Conservation (phyloP, 345 rosid species). For the Draba incana region DNA sequence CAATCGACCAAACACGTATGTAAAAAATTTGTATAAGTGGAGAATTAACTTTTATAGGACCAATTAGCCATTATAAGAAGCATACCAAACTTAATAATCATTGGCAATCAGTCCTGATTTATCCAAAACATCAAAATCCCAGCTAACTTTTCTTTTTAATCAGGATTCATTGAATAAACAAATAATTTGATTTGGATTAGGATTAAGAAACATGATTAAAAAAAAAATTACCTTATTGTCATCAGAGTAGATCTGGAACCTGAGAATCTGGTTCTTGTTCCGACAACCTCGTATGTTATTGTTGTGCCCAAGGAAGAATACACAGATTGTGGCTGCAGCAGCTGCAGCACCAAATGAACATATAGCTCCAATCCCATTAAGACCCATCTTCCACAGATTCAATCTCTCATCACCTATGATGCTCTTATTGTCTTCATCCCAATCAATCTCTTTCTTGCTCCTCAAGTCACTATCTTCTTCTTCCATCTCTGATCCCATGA, state of each 20-base stretch:
- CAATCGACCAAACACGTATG: background rate
- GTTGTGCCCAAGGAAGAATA: slow-evolving; percentile 65
- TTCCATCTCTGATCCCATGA: slow-evolving; percentile 27
- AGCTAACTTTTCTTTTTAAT: background rate
- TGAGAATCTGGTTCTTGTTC: slow-evolving; percentile 47
- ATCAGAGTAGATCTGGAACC: slow-evolving; percentile 75
- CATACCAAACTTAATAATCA: slow-evolving; percentile 10
- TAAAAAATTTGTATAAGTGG: background rate
- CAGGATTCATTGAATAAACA: background rate
- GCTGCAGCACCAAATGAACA: slow-evolving; percentile 96
- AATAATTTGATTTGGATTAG: background rate
- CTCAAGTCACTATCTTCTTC: slow-evolving; percentile 23
- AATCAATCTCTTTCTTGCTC: slow-evolving; percentile 31
- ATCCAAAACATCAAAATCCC: background rate
- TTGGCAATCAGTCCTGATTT: background rate
- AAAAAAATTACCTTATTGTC: slow-evolving; percentile 67
- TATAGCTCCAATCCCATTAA: slow-evolving; percentile 89
- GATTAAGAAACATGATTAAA: background rate
- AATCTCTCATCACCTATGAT: slow-evolving; percentile 44
- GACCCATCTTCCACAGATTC: slow-evolving; percentile 81
- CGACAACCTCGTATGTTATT: slow-evolving; percentile 47
- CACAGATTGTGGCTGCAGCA: slow-evolving; percentile 72
- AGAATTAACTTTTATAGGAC: background rate
- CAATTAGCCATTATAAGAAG: slow-evolving; percentile 6
- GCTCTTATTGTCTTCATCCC: slow-evolving; percentile 56